Conservation (phyloP, 2,329 filamentous ascomycete species). For the Ophiosphaerella narmari region DNA sequence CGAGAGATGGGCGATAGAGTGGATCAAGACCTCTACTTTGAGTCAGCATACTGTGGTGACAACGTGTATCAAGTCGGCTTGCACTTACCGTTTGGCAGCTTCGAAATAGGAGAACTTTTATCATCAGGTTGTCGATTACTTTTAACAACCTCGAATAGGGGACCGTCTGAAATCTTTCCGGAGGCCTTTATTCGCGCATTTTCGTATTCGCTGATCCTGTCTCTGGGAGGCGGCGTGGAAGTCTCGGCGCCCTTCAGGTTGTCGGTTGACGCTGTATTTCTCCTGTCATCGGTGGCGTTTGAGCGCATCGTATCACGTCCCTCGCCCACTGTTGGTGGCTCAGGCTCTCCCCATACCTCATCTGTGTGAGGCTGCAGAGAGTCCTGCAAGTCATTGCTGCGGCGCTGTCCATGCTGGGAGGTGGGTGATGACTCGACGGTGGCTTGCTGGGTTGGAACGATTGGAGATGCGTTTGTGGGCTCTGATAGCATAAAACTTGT, state of each 20-base stretch:
- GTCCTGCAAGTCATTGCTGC: slow-evolving; percentile 51
- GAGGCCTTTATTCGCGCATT: slow-evolving; percentile 48
- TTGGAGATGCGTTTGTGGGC: slow-evolving; percentile 56
- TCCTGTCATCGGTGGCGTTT: slow-evolving; percentile 14
- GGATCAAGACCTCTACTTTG: slow-evolving; percentile 80
- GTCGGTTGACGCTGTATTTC: slow-evolving; percentile 19
- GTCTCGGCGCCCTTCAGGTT: slow-evolving; percentile 32
- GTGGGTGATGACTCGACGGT: slow-evolving; percentile 42
- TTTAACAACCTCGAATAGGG: slow-evolving; percentile 59
- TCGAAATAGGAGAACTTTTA: slow-evolving; percentile 56
- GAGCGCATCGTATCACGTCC: slow-evolving; percentile 29
- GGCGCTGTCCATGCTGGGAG: slow-evolving; percentile 64
- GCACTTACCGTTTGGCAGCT: slow-evolving; percentile 79
- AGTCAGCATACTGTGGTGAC: slow-evolving; percentile 6
- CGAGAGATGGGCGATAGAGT: slow-evolving; percentile 86
- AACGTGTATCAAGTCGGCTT: neutral
- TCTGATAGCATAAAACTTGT: slow-evolving; percentile 69
- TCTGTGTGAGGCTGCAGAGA: slow-evolving; percentile 45
- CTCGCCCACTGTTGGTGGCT: slow-evolving; percentile 17
- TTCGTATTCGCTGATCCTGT: slow-evolving; percentile 62
- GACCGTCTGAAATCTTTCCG: slow-evolving; percentile 48
- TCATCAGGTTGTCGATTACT: slow-evolving; percentile 51
- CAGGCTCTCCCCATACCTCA: slow-evolving; percentile 40
- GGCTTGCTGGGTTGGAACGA: slow-evolving; percentile 48
- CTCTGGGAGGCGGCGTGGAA: slow-evolving; percentile 44